A percentile compares a stretch with the other conserved stretches of the same genome.
Conservation (phyloP, 108 stramenopile species). For the Cyclotella kingstonii region DNA sequence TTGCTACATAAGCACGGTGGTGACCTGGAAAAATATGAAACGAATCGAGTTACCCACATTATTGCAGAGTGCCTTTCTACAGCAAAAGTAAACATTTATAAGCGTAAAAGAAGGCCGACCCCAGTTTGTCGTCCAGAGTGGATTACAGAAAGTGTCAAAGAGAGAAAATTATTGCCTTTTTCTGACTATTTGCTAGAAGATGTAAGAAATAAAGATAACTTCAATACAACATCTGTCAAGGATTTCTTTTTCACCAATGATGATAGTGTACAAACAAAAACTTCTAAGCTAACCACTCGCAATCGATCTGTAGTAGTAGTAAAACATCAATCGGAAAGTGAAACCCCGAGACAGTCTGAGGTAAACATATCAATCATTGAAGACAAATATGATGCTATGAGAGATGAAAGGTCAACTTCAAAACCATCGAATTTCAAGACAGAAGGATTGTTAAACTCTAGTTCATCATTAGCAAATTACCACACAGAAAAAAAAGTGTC, state of each 20-base stretch:
- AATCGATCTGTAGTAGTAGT: too few species aligned
- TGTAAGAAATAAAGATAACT: constrained; percentile 24
- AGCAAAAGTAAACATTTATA: constrained; percentile 77
- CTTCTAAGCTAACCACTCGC: too few species aligned
- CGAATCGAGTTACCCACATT: constrained; percentile 73
- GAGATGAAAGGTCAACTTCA: constrained; percentile 4
- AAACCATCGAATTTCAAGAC: constrained; percentile 24
- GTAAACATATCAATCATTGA: too few species aligned
- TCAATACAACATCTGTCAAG: constrained; percentile 40
- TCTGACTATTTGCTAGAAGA: constrained; percentile 64
- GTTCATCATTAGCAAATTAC: constrained; percentile 32
- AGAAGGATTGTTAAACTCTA: constrained; percentile 29
- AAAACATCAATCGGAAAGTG: too few species aligned
- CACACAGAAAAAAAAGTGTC: constrained; percentile 30
- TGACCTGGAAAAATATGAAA: constrained; percentile 83
- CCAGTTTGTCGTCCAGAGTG: constrained; percentile 68
- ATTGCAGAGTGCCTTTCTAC: constrained; percentile 73
- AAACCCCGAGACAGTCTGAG: too few species aligned
- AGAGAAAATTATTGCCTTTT: constrained; percentile 57
- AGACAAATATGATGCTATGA: background rate
- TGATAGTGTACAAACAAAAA: too few species aligned
- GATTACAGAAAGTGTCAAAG: constrained; percentile 65
- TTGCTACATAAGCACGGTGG: constrained; percentile 77
- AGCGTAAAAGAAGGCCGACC: constrained; percentile 56
- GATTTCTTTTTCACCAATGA: constrained; percentile 16